A percentile compares a stretch with the other conserved stretches of the same genome.
phyloP scores from a whole-genome alignment of 345 rosid species.

The Moringa oleifera region DNA sequence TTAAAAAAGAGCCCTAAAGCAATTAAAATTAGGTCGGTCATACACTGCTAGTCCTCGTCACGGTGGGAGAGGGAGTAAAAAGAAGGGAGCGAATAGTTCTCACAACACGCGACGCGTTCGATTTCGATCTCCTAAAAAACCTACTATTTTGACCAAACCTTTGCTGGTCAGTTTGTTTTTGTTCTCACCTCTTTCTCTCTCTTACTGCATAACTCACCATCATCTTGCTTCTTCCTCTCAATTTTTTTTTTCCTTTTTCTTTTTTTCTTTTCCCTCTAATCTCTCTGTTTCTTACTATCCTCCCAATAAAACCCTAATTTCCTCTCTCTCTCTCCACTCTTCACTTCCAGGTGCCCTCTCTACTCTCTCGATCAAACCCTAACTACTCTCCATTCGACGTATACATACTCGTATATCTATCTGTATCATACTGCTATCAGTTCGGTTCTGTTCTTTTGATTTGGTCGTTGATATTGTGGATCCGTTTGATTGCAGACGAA shows the following conservation, averaged over 20 bases:
- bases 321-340: constrained; percentile 9
- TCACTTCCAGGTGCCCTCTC: constrained; percentile 20
- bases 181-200: not conserved
- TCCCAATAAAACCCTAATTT: constrained; percentile 72
- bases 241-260: constrained; percentile 3
- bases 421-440: not conserved
- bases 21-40: too few relatives aligned
- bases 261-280: constrained; percentile 3
- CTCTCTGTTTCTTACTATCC: constrained; percentile 30
- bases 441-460: not conserved
- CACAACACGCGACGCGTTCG: constrained; percentile 25
- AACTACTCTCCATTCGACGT: constrained; percentile 1
- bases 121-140: constrained; percentile 48
- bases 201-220: not conserved
- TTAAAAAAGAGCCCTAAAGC: too few relatives aligned
- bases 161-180: constrained; percentile 20
- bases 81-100: constrained; percentile 16
- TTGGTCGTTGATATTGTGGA: constrained; percentile 6
- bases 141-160: constrained; percentile 44
- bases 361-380: constrained; percentile 14
- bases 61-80: not conserved
- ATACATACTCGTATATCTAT: too few relatives aligned
- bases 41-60: too few relatives aligned
- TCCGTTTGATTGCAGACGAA: constrained; percentile 25
- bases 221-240: not conserved